phyloP scores from a whole-genome alignment of 2,329 filamentous ascomycete species.

The Diaporthe citri region DNA sequence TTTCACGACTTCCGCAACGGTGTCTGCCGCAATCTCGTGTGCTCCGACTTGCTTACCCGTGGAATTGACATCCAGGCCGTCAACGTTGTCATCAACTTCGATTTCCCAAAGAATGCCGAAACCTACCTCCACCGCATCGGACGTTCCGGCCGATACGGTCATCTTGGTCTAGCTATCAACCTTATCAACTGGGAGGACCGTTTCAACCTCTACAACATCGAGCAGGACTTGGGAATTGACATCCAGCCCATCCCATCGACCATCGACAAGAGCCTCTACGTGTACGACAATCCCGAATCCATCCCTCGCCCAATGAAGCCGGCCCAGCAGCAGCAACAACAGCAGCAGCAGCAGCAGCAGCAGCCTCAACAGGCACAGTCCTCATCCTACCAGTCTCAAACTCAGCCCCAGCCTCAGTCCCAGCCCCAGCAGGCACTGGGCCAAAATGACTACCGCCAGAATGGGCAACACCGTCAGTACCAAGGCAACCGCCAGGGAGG shows the following conservation, averaged over 20 bases:
- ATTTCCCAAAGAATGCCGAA: conserved; percentile 99
- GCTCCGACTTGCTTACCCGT: conserved; percentile 95
- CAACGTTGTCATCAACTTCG: conserved; percentile 99
- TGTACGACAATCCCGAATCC: conserved; percentile 95
- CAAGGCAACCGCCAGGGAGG: conserved; percentile 51
- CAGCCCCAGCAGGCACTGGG: conserved; percentile 32
- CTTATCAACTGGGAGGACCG: conserved; percentile 99
- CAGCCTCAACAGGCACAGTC: conserved; percentile 45
- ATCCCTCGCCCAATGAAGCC: conserved; percentile 81
- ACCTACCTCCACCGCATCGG: conserved; percentile 99
- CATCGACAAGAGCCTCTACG: conserved; percentile 98
- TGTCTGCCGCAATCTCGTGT: conserved; percentile 97
- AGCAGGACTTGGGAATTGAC: conserved; percentile 96
- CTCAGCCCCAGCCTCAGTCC: conserved; percentile 36
- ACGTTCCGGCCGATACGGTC: conserved; percentile 95
- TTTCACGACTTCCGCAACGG: conserved; percentile 99
- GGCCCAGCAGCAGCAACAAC: conserved; percentile 37
- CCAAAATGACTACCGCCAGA: conserved; percentile 56
- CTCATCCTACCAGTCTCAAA: conserved; percentile 25
- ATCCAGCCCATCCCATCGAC: conserved; percentile 94
- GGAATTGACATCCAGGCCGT: conserved; percentile 99
- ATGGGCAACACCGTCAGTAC: conserved; percentile 55
- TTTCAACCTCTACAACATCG: conserved; percentile 99
- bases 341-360: conserved; percentile 40
- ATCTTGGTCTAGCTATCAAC: conserved; percentile 97